Percentiles rank a stretch among this genome's conserved stretches.
Conservation (phyloP, 139 green algal species). For the Eudorina sp. region DNA sequence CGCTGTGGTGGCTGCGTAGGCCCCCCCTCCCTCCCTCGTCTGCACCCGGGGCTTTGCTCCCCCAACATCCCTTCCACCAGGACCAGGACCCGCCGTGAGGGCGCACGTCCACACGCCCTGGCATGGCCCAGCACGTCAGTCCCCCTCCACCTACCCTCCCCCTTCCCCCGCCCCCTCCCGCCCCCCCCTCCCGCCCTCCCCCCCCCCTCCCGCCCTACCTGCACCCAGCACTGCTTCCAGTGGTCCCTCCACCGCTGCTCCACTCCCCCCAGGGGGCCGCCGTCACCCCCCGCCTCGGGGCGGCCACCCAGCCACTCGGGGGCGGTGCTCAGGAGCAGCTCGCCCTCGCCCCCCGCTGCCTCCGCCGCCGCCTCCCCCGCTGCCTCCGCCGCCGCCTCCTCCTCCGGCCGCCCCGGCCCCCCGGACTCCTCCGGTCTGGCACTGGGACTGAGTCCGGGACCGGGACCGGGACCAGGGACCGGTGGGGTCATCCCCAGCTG, state of each 20-base stretch:
- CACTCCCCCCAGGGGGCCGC: neutral
- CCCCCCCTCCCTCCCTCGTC: no score
- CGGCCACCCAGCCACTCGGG: constrained; percentile 47
- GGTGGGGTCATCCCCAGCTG: constrained; percentile 61
- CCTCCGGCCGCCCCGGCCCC: neutral
- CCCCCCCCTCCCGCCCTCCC: neutral
- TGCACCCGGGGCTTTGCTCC: no score
- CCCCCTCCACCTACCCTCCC: neutral
- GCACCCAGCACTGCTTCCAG: constrained; percentile 73
- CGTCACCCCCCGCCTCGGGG: constrained; percentile 8
- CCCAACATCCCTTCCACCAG: no score
- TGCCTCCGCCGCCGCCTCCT: no score
- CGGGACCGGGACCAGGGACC: no score
- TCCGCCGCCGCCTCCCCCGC: no score
- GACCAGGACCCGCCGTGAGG: no score
- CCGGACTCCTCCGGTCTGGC: neutral
- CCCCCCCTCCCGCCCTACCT: constrained; percentile 10
- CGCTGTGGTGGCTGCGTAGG: no score
- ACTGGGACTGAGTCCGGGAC: no score
- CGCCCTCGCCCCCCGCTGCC: no score
- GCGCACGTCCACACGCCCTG: no score
- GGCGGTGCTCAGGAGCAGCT: constrained; percentile 58
- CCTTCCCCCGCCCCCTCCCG: neutral
- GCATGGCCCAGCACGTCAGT: no score
- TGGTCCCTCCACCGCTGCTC: constrained; percentile 70